Evolutionary conservation across 257 asterid species (phyloP), one percentile per base, ranked within the genome.

Genomic region (Oldenlandia corymbosa): DNA sequence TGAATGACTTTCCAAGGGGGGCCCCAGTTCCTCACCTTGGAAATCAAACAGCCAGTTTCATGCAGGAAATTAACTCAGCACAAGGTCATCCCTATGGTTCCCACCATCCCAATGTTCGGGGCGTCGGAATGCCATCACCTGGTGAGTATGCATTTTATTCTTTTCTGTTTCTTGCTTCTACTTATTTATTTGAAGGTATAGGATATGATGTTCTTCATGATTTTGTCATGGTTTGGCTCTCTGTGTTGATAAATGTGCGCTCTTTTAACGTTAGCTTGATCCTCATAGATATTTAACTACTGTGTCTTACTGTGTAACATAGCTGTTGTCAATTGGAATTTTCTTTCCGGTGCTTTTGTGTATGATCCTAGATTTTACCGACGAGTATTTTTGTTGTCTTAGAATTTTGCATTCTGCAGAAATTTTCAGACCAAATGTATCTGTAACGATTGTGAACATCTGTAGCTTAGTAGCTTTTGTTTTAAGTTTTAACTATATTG

Each of bases 81-180:
- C 91, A 76, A 72, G 86, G 86, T 43, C 80, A 72, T 62, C 85
- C 96, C 14, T 75, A 75, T 39, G 85, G 88, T 50, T 75, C 85
- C 50, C 81, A 58, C 52, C 83, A 68, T 47, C 88, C 85, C 62
- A 78, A 73, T 68, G 48, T 75, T 65, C 81, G 80, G 64, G 74
- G 76, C 52, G 69, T 55, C 48, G 95, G 89, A 60, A 79, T 79
- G 71, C 85, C 83, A 20, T 58, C 78, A 65, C 84, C 86, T 75
- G 95, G 97, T 89, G 79, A 69, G 45, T 41, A 12, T 48, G 32
- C 20, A 14, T 18, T 34, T 4, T 39, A 27, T 31, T 53, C 39
- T 11, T 14, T 41, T 10, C 17, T 30, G 30, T 42, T 27, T 43
- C 7, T 47, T 23, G 45, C 43, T 61, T 34, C 20, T 12, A 17